phyloP scores from a whole-genome alignment of 306 rosid genomes.

The Cucumis cinereus region DNA sequence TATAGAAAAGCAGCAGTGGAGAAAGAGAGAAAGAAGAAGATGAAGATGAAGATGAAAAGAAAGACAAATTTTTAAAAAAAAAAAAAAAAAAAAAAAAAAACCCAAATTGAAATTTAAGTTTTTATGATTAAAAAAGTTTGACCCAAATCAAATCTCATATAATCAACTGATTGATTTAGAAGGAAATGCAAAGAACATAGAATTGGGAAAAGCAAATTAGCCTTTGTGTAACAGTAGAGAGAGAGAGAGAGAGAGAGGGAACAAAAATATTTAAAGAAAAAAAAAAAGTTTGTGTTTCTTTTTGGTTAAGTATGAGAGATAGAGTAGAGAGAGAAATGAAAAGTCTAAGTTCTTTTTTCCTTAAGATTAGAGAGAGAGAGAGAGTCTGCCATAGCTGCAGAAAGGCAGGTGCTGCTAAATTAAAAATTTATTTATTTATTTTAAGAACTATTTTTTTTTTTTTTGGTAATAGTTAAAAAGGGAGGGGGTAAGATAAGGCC shows the following conservation, averaged over 20 bases:
- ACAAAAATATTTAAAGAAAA: background rate
- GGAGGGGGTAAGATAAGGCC: background rate
- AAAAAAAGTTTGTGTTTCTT: background rate
- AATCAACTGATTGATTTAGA: background rate
- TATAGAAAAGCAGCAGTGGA: slow-evolving; percentile 17
- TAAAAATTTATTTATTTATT: background rate
- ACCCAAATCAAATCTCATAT: background rate
- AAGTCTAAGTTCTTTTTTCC: background rate
- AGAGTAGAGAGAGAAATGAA: background rate
- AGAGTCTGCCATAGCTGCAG: slow-evolving; percentile 55
- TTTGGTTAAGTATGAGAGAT: background rate
- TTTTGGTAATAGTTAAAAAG: background rate
- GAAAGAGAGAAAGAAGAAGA: slow-evolving; percentile 9
- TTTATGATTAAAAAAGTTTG: background rate
- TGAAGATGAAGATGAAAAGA: background rate
- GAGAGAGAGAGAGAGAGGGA: background rate
- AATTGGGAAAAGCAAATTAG: background rate
- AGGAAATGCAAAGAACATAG: background rate
- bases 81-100: background rate
- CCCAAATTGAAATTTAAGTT: background rate
- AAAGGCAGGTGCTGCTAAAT: slow-evolving; percentile 23
- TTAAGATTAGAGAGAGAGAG: background rate
- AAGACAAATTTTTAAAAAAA: too few relatives aligned
- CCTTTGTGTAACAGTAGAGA: slow-evolving; percentile 6
- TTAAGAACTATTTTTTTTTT: background rate